Evolutionary conservation across 129 eudicot genomes (phyloP), one percentile per base, ranked within the genome.

Genomic region (Arctium minus): DNA sequence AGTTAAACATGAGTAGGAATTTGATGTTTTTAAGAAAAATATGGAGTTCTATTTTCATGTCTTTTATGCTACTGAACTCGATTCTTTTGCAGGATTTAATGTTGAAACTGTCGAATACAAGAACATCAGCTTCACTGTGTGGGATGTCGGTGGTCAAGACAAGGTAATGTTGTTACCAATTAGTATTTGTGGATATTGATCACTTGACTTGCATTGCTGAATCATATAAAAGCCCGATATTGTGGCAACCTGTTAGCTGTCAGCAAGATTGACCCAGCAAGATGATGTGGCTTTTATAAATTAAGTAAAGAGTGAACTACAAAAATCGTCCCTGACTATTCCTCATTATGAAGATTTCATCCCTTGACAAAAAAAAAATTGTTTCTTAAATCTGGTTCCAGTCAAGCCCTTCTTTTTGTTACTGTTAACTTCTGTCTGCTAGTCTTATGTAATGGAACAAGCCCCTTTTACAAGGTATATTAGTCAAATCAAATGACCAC

Each of bases 111-210:
- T 88, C 42, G 89, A 88, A 29, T 88, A 88, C 87, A 88, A 86
- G 82, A 88, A 88, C 80, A 88, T 86, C 67, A 88, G 89, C 82
- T 88, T 88, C 48, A 88, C 89, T 36, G 85, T 88, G 15, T 88
- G 92, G 92, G 92, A 88, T 86, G 92, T 86, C 81, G 92, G 92
- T 33, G 89, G 92, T 84, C 92, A 88, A 50, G 92, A 88, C 82
- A 88, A 83, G 89, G 89, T 86, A 84, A 50, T 11, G 70, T 62
- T 46, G 70, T 80, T 38, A 46, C 53, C 70, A 71, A 31, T 76
- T 62, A 62, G 81, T 22, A 36, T 77, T 6, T 77, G 13, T 77
- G 56, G 8, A 18, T 77, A 7, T 13, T n/a, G 27, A 56, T 56
- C 33, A 10, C 72, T 3, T 36, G 81, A 18, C 27, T 60, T 60